Evolutionary conservation across 257 asterid genomes (phyloP).

Genomic region (Nicotiana obtusifolia): DNA sequence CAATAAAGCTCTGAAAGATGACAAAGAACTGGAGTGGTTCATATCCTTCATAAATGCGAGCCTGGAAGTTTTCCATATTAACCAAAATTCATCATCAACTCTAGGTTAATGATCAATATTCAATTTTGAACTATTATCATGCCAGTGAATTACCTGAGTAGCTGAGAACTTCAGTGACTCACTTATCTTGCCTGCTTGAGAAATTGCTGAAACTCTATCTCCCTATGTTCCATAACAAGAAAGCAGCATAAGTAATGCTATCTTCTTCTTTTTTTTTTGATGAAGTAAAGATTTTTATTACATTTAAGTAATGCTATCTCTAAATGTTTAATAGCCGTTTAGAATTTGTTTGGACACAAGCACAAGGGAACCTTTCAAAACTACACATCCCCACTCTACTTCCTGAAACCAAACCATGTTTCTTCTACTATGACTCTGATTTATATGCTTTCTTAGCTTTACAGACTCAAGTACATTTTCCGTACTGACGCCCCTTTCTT

Average conservation of each 20-base stretch:
- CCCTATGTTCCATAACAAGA: conserved; percentile 47
- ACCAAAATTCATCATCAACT: conserved; percentile 21
- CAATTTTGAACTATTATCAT: conserved; percentile 9
- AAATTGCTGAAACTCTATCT: conserved; percentile 69
- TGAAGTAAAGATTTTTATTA: no score
- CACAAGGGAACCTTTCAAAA: background rate
- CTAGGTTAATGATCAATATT: conserved; percentile 10
- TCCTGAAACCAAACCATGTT: background rate
- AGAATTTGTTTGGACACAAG: background rate
- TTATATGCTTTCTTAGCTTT: no score
- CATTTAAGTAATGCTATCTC: conserved; percentile 16
- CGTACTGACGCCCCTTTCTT: no score
- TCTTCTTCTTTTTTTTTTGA: no score
- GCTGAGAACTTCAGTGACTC: conserved; percentile 82
- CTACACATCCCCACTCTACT: background rate
- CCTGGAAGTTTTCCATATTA: conserved; percentile 39
- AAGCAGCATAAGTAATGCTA: background rate
- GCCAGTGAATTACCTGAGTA: conserved; percentile 60
- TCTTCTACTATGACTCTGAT: no score
- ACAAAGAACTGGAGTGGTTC: conserved; percentile 94
- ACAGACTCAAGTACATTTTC: no score
- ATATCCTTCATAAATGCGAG: conserved; percentile 73
- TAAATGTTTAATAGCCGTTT: conserved; percentile 4
- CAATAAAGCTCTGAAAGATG: conserved; percentile 84
- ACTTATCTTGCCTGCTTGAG: conserved; percentile 88